Evolutionary conservation across 1,284 basidiomycete genomes (phyloP).

Genomic region (Rhodotorula sp.): DNA sequence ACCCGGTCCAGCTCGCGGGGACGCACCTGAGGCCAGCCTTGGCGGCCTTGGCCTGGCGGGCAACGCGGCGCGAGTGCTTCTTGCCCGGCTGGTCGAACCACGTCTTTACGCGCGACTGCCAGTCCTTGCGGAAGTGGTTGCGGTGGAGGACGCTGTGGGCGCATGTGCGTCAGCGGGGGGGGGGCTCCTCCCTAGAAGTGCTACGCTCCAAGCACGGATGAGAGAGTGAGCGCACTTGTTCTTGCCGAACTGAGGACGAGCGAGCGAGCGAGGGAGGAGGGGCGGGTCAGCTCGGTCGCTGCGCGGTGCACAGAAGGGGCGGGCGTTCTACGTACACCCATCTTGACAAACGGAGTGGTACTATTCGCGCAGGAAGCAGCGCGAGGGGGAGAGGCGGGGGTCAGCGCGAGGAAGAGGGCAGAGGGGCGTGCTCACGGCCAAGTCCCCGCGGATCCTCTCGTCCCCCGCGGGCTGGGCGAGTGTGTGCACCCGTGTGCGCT

Average conservation of each 20-base stretch:
- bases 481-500: neutral
- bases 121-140: conserved; percentile 99
- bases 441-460: neutral
- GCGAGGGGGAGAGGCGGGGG: neutral
- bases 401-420: neutral
- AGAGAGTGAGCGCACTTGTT: conserved; percentile 4
- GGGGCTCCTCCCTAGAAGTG: too few relatives aligned
- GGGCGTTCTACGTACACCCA: conserved; percentile 4
- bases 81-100: conserved; percentile 99
- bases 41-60: conserved; percentile 89
- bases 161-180: too few relatives aligned
- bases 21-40: conserved; percentile 73
- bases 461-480: too few relatives aligned
- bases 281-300: neutral
- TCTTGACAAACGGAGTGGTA: neutral
- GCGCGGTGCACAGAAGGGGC: too few relatives aligned
- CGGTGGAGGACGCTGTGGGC: conserved; percentile 69
- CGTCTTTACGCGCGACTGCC: conserved; percentile 75
- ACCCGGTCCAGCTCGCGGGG: too few relatives aligned
- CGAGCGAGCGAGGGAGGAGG: neutral
- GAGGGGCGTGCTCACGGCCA: neutral
- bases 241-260: conserved; percentile 13
- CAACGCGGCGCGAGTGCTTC: conserved; percentile 92
- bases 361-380: neutral
- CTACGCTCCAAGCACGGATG: too few relatives aligned